Evolutionary conservation across 1,139 yeast species (phyloP).

Genomic region (Zygosaccharomyces sapae): DNA sequence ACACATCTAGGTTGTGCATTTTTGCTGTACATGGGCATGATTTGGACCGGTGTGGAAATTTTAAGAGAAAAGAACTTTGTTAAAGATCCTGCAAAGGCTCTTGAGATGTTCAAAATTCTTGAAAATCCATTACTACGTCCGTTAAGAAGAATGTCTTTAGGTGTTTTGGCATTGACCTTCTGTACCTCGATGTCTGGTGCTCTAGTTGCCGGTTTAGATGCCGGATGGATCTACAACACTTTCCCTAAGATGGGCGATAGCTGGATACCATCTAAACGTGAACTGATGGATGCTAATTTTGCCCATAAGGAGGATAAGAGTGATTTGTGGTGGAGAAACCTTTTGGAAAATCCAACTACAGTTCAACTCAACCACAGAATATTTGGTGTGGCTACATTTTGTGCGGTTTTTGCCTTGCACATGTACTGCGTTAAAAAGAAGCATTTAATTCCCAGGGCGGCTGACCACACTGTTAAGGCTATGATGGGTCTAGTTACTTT

Average conservation of each 20-base stretch:
- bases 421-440: conserved; percentile 56
- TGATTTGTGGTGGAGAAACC: conserved; percentile 86
- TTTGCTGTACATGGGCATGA: conserved; percentile 77
- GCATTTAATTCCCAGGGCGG: conserved; percentile 56
- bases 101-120: conserved; percentile 49
- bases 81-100: conserved; percentile 52
- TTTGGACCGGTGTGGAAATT: conserved; percentile 84
- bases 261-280: conserved; percentile 64
- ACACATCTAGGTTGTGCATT: conserved; percentile 95
- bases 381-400: conserved; percentile 77
- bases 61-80: conserved; percentile 71
- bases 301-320: conserved; percentile 62
- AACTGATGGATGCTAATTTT: conserved; percentile 72
- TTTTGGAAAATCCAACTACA: conserved; percentile 92
- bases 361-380: conserved; percentile 91
- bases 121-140: conserved; percentile 55
- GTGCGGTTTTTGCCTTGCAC: conserved; percentile 62
- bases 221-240: conserved; percentile 91
- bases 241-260: conserved; percentile 94
- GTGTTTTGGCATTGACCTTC: conserved; percentile 65
- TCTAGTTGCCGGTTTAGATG: conserved; percentile 96
- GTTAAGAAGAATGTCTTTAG: conserved; percentile 52
- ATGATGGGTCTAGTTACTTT: conserved; percentile 77
- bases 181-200: conserved; percentile 96
- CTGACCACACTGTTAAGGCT: conserved; percentile 54